Conservation (phyloP, 116 monocot genomes). For the Dioscorea cayenensis region DNA sequence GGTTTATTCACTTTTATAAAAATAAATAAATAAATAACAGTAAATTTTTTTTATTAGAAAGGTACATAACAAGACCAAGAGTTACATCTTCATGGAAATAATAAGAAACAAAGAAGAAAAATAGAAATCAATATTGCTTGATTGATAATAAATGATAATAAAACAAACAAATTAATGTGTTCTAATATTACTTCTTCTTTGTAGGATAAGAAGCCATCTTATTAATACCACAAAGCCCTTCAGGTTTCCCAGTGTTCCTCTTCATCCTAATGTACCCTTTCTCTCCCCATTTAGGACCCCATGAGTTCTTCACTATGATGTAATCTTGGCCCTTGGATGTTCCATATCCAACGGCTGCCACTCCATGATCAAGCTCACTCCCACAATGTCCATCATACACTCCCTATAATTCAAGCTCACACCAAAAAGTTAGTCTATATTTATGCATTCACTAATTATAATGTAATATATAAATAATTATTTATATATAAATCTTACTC, state of each 20-base stretch:
- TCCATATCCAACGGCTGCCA: constrained; percentile 30
- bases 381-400: constrained; percentile 33
- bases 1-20: too few relatives aligned
- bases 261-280: constrained; percentile 24
- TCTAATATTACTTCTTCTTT: constrained; percentile 9
- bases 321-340: constrained; percentile 27
- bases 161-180: too few relatives aligned
- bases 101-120: too few relatives aligned
- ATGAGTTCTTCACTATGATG: constrained; percentile 47
- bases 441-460: background rate
- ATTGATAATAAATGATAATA: too few relatives aligned
- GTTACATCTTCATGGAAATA: too few relatives aligned
- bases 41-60: too few relatives aligned
- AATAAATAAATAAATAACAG: too few relatives aligned
- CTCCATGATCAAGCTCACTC: constrained; percentile 33
- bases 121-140: too few relatives aligned
- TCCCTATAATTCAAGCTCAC: constrained; percentile 13
- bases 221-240: constrained; percentile 23
- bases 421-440: background rate
- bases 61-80: too few relatives aligned
- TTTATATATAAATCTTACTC: constrained; percentile 33
- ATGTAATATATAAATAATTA: background rate
- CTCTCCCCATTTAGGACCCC: constrained; percentile 23
- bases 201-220: constrained; percentile 26
- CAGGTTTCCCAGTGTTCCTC: constrained; percentile 10